A percentile compares a stretch with the other conserved stretches of the same genome.
phyloP scores from a whole-genome alignment of 2,329 filamentous ascomycete species.

The Verticillium tricorpus region DNA sequence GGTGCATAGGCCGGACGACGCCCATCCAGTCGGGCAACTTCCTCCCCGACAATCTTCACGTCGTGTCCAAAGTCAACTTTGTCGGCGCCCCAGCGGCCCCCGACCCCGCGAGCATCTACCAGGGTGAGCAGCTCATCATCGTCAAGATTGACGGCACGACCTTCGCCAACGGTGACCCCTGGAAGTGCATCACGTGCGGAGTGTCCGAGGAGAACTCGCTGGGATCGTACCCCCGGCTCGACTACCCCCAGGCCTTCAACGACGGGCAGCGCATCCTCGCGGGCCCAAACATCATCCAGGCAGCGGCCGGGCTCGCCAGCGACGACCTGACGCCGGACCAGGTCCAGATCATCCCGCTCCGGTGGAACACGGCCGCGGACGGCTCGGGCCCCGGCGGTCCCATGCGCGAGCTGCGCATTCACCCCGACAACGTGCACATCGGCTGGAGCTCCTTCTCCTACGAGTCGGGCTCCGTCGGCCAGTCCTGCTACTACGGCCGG shows the following conservation, averaged over 20 bases:
- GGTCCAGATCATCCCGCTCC: constrained; percentile 31
- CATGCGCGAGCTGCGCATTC: constrained; percentile 34
- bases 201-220: constrained; percentile 26
- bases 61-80: constrained; percentile 33
- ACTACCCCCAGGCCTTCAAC: constrained; percentile 39
- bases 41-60: constrained; percentile 36
- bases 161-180: constrained; percentile 38
- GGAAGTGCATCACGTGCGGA: constrained; percentile 44
- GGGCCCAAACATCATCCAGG: constrained; percentile 29
- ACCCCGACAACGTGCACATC: constrained; percentile 34
- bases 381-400: constrained; percentile 21
- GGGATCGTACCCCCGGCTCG: constrained; percentile 15
- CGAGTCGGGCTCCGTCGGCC: constrained; percentile 11
- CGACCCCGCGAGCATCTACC: constrained; percentile 34
- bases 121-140: constrained; percentile 34
- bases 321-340: constrained; percentile 28
- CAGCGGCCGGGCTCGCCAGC: constrained; percentile 23
- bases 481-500: constrained; percentile 23
- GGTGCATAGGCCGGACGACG: constrained; percentile 25
- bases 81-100: constrained; percentile 34
- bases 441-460: constrained; percentile 28
- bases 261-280: constrained; percentile 30
- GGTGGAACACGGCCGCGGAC: constrained; percentile 25
- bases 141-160: constrained; percentile 34
- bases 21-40: constrained; percentile 21